A percentile compares a stretch with the other conserved stretches of the same genome.
Evolutionary conservation across 2,329 filamentous ascomycete genomes (phyloP).

Genomic region (Colletotrichum spinosum): DNA sequence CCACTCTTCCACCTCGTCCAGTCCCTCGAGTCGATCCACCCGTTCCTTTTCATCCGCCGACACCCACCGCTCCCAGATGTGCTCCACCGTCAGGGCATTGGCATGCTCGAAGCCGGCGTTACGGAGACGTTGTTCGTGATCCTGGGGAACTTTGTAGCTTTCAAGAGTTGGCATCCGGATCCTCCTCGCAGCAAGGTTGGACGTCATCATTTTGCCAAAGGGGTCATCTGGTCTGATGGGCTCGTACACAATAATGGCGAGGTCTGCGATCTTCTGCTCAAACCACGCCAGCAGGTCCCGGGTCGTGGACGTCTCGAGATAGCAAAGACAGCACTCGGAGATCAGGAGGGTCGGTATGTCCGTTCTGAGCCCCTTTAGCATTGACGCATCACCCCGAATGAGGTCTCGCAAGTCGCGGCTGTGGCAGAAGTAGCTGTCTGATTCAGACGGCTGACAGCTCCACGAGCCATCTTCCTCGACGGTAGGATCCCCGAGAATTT

Average conservation of each 20-base stretch:
- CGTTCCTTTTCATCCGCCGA: conserved; percentile 77
- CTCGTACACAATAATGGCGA: conserved; percentile 84
- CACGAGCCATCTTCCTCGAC: conserved; percentile 51
- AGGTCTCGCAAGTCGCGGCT: conserved; percentile 78
- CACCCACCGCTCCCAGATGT: conserved; percentile 85
- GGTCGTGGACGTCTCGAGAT: conserved; percentile 77
- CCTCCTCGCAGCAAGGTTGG: conserved; percentile 84
- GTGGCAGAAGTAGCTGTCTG: conserved; percentile 66
- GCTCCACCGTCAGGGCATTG: conserved; percentile 58
- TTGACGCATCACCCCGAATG: conserved; percentile 41
- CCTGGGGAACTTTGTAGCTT: conserved; percentile 73
- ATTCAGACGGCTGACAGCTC: conserved; percentile 53
- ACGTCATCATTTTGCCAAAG: conserved; percentile 92
- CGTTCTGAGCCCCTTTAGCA: conserved; percentile 56
- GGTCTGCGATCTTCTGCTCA: conserved; percentile 58
- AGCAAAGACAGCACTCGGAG: conserved; percentile 96
- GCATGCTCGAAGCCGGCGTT: conserved; percentile 71
- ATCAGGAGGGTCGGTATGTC: conserved; percentile 84
- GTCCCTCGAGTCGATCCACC: conserved; percentile 82
- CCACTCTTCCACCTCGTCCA: conserved; percentile 98
- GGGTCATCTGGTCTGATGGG: conserved; percentile 85
- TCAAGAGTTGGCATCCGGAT: conserved; percentile 88
- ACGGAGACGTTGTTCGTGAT: conserved; percentile 76
- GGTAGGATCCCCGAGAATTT: conserved; percentile 51
- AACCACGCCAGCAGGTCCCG: conserved; percentile 75